Base-by-base conservation (phyloP, 2,329 filamentous ascomycete species). In the Fusarium irregulare region DNA sequence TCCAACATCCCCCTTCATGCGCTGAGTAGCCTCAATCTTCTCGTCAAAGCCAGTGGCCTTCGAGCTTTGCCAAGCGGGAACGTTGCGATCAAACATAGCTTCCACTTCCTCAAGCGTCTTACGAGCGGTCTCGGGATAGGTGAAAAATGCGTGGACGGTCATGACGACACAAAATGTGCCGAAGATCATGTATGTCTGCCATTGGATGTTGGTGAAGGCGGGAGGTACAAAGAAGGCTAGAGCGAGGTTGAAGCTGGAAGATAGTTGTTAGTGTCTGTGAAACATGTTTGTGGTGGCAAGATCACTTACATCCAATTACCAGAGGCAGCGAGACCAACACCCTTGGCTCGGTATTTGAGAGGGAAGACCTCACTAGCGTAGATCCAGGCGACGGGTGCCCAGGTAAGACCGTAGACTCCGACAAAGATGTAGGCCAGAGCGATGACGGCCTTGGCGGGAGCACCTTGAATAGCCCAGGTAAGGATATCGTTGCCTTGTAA, bases 341-440 rank as follows among this genome's bases (percentile, higher is more conserved):
- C 85, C 74, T 87, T 88, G 58, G 84, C 84, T 62, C 85, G 82
- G 28, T 84, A 80, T 48, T 79, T 80, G 21, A 85, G 76, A 30
- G 84, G 84, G 73, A 81, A 83, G 25, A 84, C 77, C 77, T 92
- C 89, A 18, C 88, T 86, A 0, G 87, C 86, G 71, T 92, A 91
- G 49, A 83, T 84, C 81, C 82, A 85, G 53, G 81, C 83, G 6
- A 83, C 81, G 1, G 84, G 85, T n/a, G 83, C 84, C 82, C 82
- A 84, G 16, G 83, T 84, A 13, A 76, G 60, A 12, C 74, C 74
- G 32, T 76, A 78, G 12, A 82, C 68, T 8, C 77, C 80, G 8
- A 82, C 80, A 53, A 83, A 81, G 72, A 80, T 84, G 67, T 87
- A 87, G 3, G 81, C 83, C 44, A 82, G 80, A 1, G 85, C 83